These are phyloP conservation scores for Auxenochlorella pyrenoidosa DNA, from an alignment of 139 green algal species.

Conservation along the genomic window DNA sequence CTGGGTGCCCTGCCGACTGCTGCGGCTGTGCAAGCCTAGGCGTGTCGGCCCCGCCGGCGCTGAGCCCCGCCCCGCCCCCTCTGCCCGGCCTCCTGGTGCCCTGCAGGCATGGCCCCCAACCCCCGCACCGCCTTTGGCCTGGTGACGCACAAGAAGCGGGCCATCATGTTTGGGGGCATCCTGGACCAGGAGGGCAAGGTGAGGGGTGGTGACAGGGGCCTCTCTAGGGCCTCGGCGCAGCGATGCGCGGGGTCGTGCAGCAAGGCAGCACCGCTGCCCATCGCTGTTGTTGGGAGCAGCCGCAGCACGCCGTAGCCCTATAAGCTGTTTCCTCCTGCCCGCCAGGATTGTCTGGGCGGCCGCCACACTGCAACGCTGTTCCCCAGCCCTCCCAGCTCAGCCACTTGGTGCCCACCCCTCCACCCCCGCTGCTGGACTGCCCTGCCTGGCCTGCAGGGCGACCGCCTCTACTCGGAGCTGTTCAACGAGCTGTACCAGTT, in stretches of 20 bases:
- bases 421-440: background rate
- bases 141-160: conserved; percentile 73
- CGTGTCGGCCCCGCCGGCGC: too few species aligned
- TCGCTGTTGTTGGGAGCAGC: background rate
- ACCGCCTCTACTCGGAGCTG: conserved; percentile 80
- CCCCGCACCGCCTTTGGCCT: conserved; percentile 86
- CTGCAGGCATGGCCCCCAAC: conserved; percentile 83
- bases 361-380: too few species aligned
- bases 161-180: conserved; percentile 94
- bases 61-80: too few species aligned
- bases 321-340: too few species aligned
- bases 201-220: background rate
- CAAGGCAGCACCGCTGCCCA: background rate
- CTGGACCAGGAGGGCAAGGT: conserved; percentile 85
- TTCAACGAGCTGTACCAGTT: conserved; percentile 93
- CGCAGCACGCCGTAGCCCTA: background rate
- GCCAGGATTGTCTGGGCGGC: too few species aligned
- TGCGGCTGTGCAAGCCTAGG: background rate
- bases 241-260: background rate
- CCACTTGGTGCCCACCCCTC: background rate
- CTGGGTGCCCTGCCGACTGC: too few species aligned
- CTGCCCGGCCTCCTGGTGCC: background rate
- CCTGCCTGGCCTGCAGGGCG: conserved; percentile 44
- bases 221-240: background rate
- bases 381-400: background rate